Evolutionary conservation across 495 filamentous ascomycete genomes (phyloP).

Genomic region (Penicillium atrosanguineum): DNA sequence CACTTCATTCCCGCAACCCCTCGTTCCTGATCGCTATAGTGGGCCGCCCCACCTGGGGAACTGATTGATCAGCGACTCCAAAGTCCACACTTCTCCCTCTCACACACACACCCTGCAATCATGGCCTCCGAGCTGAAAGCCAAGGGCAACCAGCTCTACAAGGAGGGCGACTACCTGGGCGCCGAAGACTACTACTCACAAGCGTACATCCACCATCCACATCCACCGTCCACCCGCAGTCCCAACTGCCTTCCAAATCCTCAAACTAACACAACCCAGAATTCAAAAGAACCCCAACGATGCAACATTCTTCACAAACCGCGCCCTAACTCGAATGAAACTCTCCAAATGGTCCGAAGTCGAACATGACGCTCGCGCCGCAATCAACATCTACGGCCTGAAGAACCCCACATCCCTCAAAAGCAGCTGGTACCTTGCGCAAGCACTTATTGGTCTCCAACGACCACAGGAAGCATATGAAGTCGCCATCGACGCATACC

Average conservation of each 20-base stretch:
- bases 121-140: conserved; percentile 46
- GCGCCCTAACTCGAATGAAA: conserved; percentile 77
- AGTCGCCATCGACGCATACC: conserved; percentile 71
- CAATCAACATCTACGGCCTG: conserved; percentile 61
- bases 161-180: conserved; percentile 63
- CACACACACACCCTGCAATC: conserved; percentile 2
- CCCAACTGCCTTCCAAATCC: not conserved
- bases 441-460: conserved; percentile 73
- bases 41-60: conserved; percentile 22
- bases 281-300: conserved; percentile 49
- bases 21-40: conserved; percentile 1
- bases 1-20: not conserved
- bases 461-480: conserved; percentile 73
- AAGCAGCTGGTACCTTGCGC: conserved; percentile 78
- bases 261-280: conserved; percentile 15
- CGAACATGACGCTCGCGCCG: conserved; percentile 72
- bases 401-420: conserved; percentile 62
- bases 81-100: not conserved
- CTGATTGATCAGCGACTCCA: conserved; percentile 20
- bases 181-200: conserved; percentile 83
- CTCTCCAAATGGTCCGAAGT: conserved; percentile 70
- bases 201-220: conserved; percentile 68
- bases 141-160: conserved; percentile 54
- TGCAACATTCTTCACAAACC: conserved; percentile 70
- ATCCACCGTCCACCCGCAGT: not conserved